Evolutionary conservation across 148 eudicot genomes (phyloP).

Genomic region (Nyssa sinensis): DNA sequence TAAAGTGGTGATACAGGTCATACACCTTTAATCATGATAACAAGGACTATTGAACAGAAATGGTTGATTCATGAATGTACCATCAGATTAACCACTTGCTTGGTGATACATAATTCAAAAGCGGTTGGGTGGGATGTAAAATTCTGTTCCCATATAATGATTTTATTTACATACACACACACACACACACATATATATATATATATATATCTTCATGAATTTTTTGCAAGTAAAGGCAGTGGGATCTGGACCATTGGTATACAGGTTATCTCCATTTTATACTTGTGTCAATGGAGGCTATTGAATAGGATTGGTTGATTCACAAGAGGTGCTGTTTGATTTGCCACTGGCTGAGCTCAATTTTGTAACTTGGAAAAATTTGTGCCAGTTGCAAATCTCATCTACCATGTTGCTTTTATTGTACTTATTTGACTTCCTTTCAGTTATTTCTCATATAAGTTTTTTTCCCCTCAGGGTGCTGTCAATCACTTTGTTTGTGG

Average conservation of each 20-base stretch:
- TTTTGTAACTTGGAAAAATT: not conserved
- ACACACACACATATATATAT: too few relatives aligned
- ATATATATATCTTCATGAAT: not conserved
- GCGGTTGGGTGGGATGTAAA: slow-evolving; percentile 20
- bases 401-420: not conserved
- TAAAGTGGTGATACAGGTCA: slow-evolving; percentile 73
- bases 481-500: too few relatives aligned
- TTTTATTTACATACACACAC: not conserved
- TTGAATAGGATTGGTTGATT: not conserved
- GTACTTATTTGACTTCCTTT: too few relatives aligned
- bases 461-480: too few relatives aligned
- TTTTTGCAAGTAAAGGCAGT: not conserved
- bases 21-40: slow-evolving; percentile 44
- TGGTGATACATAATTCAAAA: slow-evolving; percentile 17
- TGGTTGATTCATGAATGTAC: slow-evolving; percentile 32
- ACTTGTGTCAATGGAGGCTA: not conserved
- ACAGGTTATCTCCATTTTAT: not conserved
- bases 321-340: not conserved
- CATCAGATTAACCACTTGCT: slow-evolving; percentile 21
- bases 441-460: too few relatives aligned
- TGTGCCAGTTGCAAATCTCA: not conserved
- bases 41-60: slow-evolving; percentile 44
- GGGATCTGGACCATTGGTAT: not conserved
- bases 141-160: not conserved
- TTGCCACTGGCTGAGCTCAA: not conserved